A percentile compares a stretch with the other conserved stretches of the same genome.
phyloP scores from a whole-genome alignment of 2,329 filamentous ascomycete species.

The Meredithiella fracta region DNA sequence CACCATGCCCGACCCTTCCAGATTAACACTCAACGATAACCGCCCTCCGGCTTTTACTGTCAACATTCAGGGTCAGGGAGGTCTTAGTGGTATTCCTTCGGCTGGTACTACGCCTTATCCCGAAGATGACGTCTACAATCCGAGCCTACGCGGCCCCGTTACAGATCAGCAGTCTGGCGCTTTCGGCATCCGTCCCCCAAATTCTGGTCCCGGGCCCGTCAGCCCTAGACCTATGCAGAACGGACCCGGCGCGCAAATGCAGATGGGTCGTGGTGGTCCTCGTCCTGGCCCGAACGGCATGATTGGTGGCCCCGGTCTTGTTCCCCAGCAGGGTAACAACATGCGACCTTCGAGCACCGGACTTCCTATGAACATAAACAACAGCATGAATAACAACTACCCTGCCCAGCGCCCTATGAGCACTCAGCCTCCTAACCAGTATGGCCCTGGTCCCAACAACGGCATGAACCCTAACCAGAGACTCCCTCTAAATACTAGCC shows the following conservation, averaged over 20 bases:
- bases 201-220: slow-evolving; percentile 14
- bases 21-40: slow-evolving; percentile 15
- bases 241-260: slow-evolving; percentile 2
- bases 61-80: slow-evolving; percentile 26
- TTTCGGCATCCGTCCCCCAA: slow-evolving; percentile 37
- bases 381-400: slow-evolving; percentile 8
- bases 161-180: slow-evolving; percentile 35
- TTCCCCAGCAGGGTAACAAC: slow-evolving; percentile 7
- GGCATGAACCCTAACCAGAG: not conserved
- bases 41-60: slow-evolving; percentile 34
- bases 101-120: slow-evolving; percentile 36
- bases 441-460: slow-evolving; percentile 18
- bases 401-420: slow-evolving; percentile 8
- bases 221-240: not conserved
- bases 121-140: slow-evolving; percentile 32
- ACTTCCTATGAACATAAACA: slow-evolving; percentile 6
- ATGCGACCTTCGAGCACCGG: slow-evolving; percentile 11
- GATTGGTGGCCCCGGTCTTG: slow-evolving; percentile 4
- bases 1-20: slow-evolving; percentile 25
- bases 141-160: slow-evolving; percentile 31
- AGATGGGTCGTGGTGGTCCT: slow-evolving; percentile 13
- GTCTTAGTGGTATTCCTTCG: slow-evolving; percentile 5
- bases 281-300: slow-evolving; percentile 5
- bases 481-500: slow-evolving; percentile 15
- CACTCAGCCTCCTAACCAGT: slow-evolving; percentile 10